These are phyloP conservation scores for Syzygium grande DNA, from an alignment of 345 rosid genomes.

Conservation along the genomic window DNA sequence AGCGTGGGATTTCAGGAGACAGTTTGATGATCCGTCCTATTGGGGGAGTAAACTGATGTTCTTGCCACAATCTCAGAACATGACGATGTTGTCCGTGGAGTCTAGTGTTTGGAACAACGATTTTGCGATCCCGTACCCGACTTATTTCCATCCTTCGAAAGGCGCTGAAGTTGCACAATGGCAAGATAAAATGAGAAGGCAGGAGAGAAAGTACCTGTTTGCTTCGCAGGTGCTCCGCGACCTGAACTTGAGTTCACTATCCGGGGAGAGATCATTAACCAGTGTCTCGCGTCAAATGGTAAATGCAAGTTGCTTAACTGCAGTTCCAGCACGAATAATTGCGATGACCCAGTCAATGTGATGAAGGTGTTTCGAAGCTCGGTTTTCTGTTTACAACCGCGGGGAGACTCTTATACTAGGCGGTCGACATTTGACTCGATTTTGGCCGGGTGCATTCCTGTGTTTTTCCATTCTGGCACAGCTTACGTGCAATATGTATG, in stretches of 20 bases:
- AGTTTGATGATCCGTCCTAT: conserved; percentile 40
- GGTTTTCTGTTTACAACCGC: conserved; percentile 59
- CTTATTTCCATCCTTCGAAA: conserved; percentile 51
- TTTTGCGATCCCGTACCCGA: conserved; percentile 55
- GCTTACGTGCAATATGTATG: conserved; percentile 54
- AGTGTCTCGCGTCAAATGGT: conserved; percentile 32
- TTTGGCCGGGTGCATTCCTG: conserved; percentile 55
- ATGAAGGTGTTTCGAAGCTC: conserved; percentile 47
- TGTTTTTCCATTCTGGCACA: conserved; percentile 62
- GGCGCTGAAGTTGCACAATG: conserved; percentile 28
- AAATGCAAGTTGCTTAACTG: conserved; percentile 53
- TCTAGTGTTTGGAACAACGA: conserved; percentile 63
- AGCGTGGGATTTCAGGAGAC: conserved; percentile 68
- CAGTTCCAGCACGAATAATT: conserved; percentile 34
- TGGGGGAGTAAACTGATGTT: conserved; percentile 73
- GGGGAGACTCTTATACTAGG: conserved; percentile 62
- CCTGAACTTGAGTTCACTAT: conserved; percentile 43
- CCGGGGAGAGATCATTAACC: conserved; percentile 52
- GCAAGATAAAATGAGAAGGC: conserved; percentile 41
- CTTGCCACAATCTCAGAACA: conserved; percentile 47
- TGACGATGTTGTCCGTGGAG: conserved; percentile 59
- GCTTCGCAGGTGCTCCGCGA: conserved; percentile 55
- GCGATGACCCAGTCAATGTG: conserved; percentile 51
- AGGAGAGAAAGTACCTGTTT: conserved; percentile 32
- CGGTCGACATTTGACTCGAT: conserved; percentile 56